These are phyloP conservation scores for Lactarius hatsudake DNA, from an alignment of 768 basidiomycete genomes.

Conservation along the genomic window DNA sequence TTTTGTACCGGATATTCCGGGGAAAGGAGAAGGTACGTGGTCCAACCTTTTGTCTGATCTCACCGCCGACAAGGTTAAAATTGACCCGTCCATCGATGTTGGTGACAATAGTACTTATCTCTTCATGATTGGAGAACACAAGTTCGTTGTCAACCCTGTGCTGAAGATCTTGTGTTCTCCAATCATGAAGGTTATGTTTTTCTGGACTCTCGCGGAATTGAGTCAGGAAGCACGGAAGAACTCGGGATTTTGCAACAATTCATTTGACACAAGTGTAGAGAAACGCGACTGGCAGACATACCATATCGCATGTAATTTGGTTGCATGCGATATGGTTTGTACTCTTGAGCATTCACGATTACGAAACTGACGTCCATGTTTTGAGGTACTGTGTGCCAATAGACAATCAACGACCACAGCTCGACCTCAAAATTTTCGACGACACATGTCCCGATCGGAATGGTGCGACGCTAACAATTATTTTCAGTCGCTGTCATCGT, in stretches of 20 bases:
- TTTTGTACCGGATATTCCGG: background rate
- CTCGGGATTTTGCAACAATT: background rate
- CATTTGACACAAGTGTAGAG: background rate
- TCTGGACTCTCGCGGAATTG: background rate
- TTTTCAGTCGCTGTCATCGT: background rate
- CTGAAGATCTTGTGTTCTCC: background rate
- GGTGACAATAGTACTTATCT: background rate
- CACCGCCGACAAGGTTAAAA: background rate
- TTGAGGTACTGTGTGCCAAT: background rate
- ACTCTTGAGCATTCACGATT: background rate
- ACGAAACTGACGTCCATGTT: background rate
- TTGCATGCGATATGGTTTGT: background rate
- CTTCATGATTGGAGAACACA: too few relatives aligned
- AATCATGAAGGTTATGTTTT: background rate
- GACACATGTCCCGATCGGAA: background rate
- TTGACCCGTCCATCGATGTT: background rate
- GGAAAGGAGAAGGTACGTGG: background rate
- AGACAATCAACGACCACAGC: background rate
- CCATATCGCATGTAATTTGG: too few relatives aligned
- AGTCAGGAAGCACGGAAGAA: background rate
- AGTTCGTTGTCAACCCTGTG: too few relatives aligned
- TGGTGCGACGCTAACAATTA: background rate
- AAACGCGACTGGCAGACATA: background rate
- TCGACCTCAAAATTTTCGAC: background rate
- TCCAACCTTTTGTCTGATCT: background rate